Conservation (phyloP, 768 basidiomycete genomes). For the Suillus subalutaceus region DNA sequence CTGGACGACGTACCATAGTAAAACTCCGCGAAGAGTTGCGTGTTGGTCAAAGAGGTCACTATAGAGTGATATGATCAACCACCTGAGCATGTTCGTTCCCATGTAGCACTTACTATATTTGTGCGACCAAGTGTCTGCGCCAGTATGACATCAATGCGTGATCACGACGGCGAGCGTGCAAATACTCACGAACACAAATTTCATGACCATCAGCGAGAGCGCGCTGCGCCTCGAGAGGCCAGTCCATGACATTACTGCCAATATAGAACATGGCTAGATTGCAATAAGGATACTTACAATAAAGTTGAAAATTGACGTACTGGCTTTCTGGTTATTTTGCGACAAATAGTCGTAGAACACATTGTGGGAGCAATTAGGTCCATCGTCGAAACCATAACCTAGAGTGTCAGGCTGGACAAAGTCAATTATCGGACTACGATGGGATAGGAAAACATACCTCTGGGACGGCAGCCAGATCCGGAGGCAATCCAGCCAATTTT, state of each 20-base stretch:
- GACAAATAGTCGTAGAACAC: constrained; percentile 58
- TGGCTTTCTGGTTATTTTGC: constrained; percentile 60
- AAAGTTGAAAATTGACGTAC: constrained; percentile 35
- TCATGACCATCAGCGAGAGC: constrained; percentile 60
- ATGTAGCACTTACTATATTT: constrained; percentile 46
- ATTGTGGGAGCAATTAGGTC: constrained; percentile 68
- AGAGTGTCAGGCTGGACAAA: constrained; percentile 49
- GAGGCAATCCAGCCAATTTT: constrained; percentile 44
- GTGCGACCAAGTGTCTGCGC: constrained; percentile 36
- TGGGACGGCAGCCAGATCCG: constrained; percentile 50
- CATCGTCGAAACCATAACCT: constrained; percentile 67
- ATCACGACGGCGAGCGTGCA: background rate
- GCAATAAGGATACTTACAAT: constrained; percentile 1
- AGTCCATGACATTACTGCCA: constrained; percentile 58
- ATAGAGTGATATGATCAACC: background rate
- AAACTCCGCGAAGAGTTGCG: constrained; percentile 75
- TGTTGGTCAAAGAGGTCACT: constrained; percentile 65
- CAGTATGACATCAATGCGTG: background rate
- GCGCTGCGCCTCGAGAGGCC: constrained; percentile 58
- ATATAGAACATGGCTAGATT: constrained; percentile 61
- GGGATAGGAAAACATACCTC: constrained; percentile 37
- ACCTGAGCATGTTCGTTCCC: background rate
- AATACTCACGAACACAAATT: constrained; percentile 58
- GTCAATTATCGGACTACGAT: background rate
- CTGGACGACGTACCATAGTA: constrained; percentile 58